Evolutionary conservation across 192 early-diverging fungal genomes (phyloP).

Genomic region (Ramicandelaber brevisporus): DNA sequence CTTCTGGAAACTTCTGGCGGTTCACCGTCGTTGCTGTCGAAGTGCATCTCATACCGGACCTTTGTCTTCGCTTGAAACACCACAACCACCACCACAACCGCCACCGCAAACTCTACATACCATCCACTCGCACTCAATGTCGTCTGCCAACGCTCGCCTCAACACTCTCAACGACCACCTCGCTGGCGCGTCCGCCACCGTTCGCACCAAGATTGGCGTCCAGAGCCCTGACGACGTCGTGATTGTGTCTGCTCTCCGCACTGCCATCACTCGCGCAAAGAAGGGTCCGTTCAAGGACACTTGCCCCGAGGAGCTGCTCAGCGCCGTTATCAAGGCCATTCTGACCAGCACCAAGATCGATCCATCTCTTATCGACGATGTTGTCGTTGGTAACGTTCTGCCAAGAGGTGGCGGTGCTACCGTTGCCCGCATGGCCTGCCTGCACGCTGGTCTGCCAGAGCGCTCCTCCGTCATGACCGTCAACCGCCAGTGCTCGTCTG

Average conservation of each 20-base stretch:
- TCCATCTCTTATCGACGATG: constrained; percentile 68
- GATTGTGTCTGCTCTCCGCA: constrained; percentile 72
- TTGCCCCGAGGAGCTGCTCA: constrained; percentile 53
- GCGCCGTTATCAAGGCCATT: constrained; percentile 46
- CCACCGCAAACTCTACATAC: too few relatives aligned
- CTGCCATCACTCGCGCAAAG: constrained; percentile 65
- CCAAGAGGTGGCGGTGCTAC: constrained; percentile 74
- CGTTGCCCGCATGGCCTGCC: constrained; percentile 69
- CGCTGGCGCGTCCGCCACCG: constrained; percentile 9
- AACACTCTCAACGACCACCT: constrained; percentile 11
- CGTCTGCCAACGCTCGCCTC: too few relatives aligned
- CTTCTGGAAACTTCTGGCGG: too few relatives aligned
- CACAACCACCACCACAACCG: too few relatives aligned
- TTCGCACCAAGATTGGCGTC: constrained; percentile 29
- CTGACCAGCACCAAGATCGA: constrained; percentile 57
- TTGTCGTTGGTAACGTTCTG: constrained; percentile 82
- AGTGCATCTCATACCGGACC: too few relatives aligned
- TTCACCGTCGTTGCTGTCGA: too few relatives aligned
- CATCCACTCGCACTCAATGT: too few relatives aligned
- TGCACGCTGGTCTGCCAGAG: constrained; percentile 77
- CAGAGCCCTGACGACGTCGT: constrained; percentile 81
- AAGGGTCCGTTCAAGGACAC: constrained; percentile 87
- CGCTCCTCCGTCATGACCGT: constrained; percentile 53
- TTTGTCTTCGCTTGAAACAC: too few relatives aligned
- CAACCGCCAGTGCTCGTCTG: constrained; percentile 87